These are phyloP conservation scores for Didymosphaeria variabile DNA, from an alignment of 2,329 filamentous ascomycete species.

Conservation along the genomic window DNA sequence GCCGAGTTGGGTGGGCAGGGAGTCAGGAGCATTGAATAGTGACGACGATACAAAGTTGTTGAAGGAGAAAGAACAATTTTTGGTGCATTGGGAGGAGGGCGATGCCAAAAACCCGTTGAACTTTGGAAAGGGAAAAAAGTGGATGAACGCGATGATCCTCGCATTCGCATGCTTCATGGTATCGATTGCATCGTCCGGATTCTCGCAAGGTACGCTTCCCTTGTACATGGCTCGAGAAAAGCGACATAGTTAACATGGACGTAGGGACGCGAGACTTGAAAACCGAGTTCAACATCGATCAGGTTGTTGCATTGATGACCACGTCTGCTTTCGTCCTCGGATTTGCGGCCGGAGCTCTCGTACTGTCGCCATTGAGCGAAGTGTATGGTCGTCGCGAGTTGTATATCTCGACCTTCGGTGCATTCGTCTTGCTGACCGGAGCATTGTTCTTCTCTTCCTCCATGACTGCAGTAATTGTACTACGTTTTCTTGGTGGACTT, in stretches of 20 bases:
- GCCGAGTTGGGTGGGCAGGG: conserved; percentile 24
- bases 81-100: conserved; percentile 66
- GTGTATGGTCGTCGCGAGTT: conserved; percentile 39
- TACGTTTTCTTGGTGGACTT: conserved; percentile 44
- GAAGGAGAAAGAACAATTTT: conserved; percentile 15
- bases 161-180: conserved; percentile 42
- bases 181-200: conserved; percentile 34
- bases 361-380: conserved; percentile 40
- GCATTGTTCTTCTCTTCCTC: conserved; percentile 37
- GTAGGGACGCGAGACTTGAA: conserved; percentile 37
- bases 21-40: neutral
- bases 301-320: conserved; percentile 35
- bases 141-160: conserved; percentile 41
- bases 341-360: conserved; percentile 38
- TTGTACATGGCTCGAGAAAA: neutral
- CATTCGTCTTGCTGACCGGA: conserved; percentile 36
- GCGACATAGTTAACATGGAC: neutral
- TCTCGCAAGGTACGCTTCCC: conserved; percentile 31
- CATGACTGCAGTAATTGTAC: conserved; percentile 35
- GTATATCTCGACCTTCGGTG: conserved; percentile 29
- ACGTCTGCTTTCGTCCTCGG: conserved; percentile 40
- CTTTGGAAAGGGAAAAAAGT: conserved; percentile 54
- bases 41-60: neutral
- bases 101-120: conserved; percentile 66
- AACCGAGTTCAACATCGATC: conserved; percentile 32